Conservation (phyloP, 768 basidiomycete species). For the Xerocomus spinulosus region DNA sequence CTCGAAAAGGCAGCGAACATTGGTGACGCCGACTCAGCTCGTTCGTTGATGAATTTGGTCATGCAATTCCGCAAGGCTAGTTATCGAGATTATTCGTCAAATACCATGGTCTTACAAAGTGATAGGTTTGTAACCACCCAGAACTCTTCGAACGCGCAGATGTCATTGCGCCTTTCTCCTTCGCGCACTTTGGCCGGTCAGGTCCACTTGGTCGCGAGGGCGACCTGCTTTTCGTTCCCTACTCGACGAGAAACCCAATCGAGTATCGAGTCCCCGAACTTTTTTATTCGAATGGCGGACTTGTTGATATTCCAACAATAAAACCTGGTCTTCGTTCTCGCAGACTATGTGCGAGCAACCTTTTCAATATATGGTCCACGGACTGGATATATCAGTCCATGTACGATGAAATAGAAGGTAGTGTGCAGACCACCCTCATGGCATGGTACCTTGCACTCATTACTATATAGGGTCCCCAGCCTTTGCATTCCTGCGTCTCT, state of each 20-base stretch:
- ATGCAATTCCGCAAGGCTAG: slow-evolving; percentile 98
- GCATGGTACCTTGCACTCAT: neutral
- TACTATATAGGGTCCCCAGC: slow-evolving; percentile 39
- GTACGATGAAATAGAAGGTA: slow-evolving; percentile 52
- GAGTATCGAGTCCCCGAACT: slow-evolving; percentile 70
- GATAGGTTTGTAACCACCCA: slow-evolving; percentile 93
- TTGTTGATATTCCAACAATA: slow-evolving; percentile 61
- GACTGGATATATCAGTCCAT: slow-evolving; percentile 75
- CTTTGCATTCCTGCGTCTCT: slow-evolving; percentile 77
- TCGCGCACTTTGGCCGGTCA: slow-evolving; percentile 75
- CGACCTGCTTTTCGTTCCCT: slow-evolving; percentile 76
- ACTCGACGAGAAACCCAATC: slow-evolving; percentile 87
- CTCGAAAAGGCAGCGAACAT: slow-evolving; percentile 89
- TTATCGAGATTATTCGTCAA: slow-evolving; percentile 1
- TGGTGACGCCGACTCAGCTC: slow-evolving; percentile 86
- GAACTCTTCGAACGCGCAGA: slow-evolving; percentile 97
- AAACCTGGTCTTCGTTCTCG: slow-evolving; percentile 44
- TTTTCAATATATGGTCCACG: slow-evolving; percentile 89
- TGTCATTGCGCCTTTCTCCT: slow-evolving; percentile 89
- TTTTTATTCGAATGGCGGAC: slow-evolving; percentile 72
- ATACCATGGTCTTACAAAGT: slow-evolving; percentile 4
- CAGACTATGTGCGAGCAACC: slow-evolving; percentile 51
- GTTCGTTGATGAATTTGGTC: slow-evolving; percentile 96
- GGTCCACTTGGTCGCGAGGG: slow-evolving; percentile 83
- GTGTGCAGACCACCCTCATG: slow-evolving; percentile 12